phyloP scores from a whole-genome alignment of 2,329 filamentous ascomycete genomes.

The Aspergillus piperis region DNA sequence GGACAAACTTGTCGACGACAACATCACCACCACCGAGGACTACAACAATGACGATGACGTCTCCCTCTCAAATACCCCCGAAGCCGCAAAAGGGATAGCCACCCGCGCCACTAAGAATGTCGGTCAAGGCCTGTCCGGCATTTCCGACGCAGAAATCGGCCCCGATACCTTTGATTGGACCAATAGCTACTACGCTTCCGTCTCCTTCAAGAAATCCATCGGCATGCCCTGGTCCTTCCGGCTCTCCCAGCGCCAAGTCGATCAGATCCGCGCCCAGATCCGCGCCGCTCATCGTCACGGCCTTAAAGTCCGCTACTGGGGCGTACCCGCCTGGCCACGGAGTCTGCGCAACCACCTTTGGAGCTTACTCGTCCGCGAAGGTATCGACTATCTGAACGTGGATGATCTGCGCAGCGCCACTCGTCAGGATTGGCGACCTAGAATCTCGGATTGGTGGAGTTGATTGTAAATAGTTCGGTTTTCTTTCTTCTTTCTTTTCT shows the following conservation, averaged over 20 bases:
- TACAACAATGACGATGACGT: conserved; percentile 22
- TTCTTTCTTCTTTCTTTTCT: not conserved
- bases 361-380: conserved; percentile 55
- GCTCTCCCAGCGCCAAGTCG: conserved; percentile 49
- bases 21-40: not conserved
- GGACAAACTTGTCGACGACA: conserved; percentile 34
- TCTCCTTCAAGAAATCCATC: conserved; percentile 53
- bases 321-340: conserved; percentile 57
- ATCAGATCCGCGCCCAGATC: conserved; percentile 54
- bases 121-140: conserved; percentile 51
- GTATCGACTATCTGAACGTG: conserved; percentile 59
- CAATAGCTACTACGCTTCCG: conserved; percentile 61
- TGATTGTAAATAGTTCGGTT: conserved; percentile 12
- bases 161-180: conserved; percentile 49
- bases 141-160: conserved; percentile 34
- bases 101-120: conserved; percentile 23
- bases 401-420: conserved; percentile 57
- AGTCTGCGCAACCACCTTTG: conserved; percentile 57
- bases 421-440: conserved; percentile 49
- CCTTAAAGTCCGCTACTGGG: conserved; percentile 60
- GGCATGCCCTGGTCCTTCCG: conserved; percentile 54
- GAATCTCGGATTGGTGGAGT: conserved; percentile 37
- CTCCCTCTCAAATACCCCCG: not conserved
- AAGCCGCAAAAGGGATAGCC: not conserved
- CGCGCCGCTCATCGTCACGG: conserved; percentile 53